These are phyloP conservation scores for Peronospora belbahrii DNA, from an alignment of 352 stramenopile genomes.

Conservation along the genomic window DNA sequence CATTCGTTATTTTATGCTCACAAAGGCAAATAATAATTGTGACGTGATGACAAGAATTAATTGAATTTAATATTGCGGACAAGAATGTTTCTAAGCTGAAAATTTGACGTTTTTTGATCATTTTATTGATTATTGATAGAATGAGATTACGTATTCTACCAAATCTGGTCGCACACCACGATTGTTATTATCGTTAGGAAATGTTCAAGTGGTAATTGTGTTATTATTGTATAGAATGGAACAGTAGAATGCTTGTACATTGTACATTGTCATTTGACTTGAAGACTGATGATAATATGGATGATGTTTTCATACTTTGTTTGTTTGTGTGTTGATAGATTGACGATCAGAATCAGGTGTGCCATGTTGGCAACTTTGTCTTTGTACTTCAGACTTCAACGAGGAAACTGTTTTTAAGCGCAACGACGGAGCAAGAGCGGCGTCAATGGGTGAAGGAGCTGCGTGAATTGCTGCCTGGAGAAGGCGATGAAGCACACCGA, in stretches of 20 bases:
- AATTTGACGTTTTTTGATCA: background rate
- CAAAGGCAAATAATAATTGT: slow-evolving; percentile 39
- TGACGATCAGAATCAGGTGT: slow-evolving; percentile 74
- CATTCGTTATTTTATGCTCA: slow-evolving; percentile 80
- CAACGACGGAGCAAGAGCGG: slow-evolving; percentile 67
- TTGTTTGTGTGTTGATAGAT: too few species aligned
- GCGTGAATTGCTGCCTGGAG: slow-evolving; percentile 30
- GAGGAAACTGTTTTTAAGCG: slow-evolving; percentile 56
- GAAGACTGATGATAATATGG: background rate
- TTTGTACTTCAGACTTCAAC: slow-evolving; percentile 55
- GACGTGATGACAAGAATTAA: background rate
- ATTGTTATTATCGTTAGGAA: slow-evolving; percentile 33
- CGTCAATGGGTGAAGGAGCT: slow-evolving; percentile 54
- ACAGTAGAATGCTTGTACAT: too few species aligned
- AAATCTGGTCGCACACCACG: slow-evolving; percentile 76
- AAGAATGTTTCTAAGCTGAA: too few species aligned
- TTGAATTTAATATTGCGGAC: too few species aligned
- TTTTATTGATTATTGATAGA: slow-evolving; percentile 22
- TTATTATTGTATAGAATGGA: background rate
- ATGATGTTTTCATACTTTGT: background rate
- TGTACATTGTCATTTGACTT: background rate
- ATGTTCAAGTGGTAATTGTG: slow-evolving; percentile 55
- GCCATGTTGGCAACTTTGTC: slow-evolving; percentile 66
- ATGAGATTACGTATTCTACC: slow-evolving; percentile 69
- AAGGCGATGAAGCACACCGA: slow-evolving; percentile 10